Conservation (phyloP, 768 basidiomycete species). For the Boletus barrowsii region DNA sequence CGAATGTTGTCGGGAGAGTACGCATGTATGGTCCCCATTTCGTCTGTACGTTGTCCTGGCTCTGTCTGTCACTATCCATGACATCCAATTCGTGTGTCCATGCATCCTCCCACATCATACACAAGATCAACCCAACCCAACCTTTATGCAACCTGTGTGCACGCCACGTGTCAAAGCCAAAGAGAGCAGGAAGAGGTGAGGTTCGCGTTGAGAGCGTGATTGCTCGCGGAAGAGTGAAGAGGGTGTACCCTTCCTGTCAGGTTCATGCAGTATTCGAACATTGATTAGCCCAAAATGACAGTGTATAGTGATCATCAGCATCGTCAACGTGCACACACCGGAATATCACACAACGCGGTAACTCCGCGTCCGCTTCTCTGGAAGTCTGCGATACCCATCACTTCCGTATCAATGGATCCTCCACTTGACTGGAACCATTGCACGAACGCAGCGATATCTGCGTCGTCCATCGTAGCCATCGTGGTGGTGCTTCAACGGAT, state of each 20-base stretch:
- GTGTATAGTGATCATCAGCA: not conserved
- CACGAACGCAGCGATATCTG: conserved; percentile 37
- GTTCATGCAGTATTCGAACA: not conserved
- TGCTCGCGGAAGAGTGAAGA: conserved; percentile 81
- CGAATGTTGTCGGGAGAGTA: conserved; percentile 66
- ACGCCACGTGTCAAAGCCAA: conserved; percentile 68
- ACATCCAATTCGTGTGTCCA: conserved; percentile 61
- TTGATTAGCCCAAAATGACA: not conserved
- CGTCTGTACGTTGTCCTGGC: not conserved
- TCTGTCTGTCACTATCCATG: conserved; percentile 1
- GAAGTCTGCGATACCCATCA: conserved; percentile 45
- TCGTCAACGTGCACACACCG: conserved; percentile 40
- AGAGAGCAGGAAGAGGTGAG: conserved; percentile 55
- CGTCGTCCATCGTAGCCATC: conserved; percentile 3
- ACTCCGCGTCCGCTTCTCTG: conserved; percentile 68
- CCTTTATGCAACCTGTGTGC: conserved; percentile 56
- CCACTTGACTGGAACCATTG: conserved; percentile 57
- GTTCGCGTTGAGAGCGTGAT: conserved; percentile 79
- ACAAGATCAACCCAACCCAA: conserved; percentile 87
- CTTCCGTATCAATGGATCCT: conserved; percentile 46
- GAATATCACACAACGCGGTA: conserved; percentile 69
- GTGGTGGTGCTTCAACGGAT: not conserved
- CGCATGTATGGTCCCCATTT: conserved; percentile 27
- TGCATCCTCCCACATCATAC: conserved; percentile 93
- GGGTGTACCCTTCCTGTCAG: conserved; percentile 61